Evolutionary conservation across 305 asterid species (phyloP), one percentile per base, ranked within the genome.

Genomic region (Galium porrigens): DNA sequence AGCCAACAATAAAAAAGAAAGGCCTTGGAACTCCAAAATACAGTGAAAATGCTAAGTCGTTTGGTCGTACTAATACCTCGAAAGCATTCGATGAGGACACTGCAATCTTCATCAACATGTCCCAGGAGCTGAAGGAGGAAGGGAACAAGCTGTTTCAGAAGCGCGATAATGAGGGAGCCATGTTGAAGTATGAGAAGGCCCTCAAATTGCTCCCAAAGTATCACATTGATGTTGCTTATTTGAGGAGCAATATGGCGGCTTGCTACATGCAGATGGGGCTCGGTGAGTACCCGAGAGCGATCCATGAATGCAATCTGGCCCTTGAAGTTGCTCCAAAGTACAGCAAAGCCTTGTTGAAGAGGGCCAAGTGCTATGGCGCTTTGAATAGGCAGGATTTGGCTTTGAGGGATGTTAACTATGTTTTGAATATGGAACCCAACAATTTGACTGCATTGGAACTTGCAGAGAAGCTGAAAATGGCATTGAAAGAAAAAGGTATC

Each of bases 261-360:
- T 90, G 97, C 68, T 90, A 88, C 80, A 85, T 86, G 94, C 86
- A 84, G 67, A 74, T 88, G 87, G 97, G 97, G 51, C 74, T 88
- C 66, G 97, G 95, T 10, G 95, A 88, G 76, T 88, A 81, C 73
- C 97, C 97, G 0, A 81, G 97, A 75, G 97, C 97, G 0, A 84
- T 88, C 7, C 74, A 73, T 25, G 89, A 90, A 61, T 90, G 97
- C 72, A 86, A 86, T 78, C 78, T 90, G 80, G 96, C 97, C 12
- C 95, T 90, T 64, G 81, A 83, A 72, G 89, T 88, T 64, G 86
- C 94, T 74, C 97, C 97, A 1, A 90, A 85, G 75, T 88, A 81
- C 49, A 84, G 91, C 70, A 90, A 90, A 71, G 97, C 97, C 20
- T 69, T 90, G 66, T 69, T 90, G 83, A 84, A 79, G 79, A 83